These are phyloP conservation scores for Saxophila tyrrhenica DNA, from an alignment of 495 filamentous ascomycete genomes.

Conservation along the genomic window DNA sequence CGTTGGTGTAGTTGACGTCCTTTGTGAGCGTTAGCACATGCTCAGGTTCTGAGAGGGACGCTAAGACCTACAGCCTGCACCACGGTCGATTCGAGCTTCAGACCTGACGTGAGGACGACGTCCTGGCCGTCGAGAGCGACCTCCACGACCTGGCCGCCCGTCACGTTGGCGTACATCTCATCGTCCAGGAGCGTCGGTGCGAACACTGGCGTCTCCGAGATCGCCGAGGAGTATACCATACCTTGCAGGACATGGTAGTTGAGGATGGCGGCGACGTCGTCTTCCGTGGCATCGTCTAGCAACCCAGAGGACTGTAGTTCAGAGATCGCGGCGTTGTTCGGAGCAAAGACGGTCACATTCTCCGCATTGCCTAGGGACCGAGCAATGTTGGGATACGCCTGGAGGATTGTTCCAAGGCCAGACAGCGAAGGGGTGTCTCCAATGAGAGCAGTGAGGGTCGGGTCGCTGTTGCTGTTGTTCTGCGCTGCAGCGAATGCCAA, in stretches of 20 bases:
- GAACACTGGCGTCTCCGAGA: slow-evolving; percentile 37
- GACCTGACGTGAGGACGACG: slow-evolving; percentile 29
- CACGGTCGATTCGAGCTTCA: slow-evolving; percentile 26
- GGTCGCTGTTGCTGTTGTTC: slow-evolving; percentile 11
- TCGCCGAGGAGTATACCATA: slow-evolving; percentile 31
- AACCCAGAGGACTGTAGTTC: slow-evolving; percentile 23
- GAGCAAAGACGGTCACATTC: slow-evolving; percentile 56
- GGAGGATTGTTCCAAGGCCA: slow-evolving; percentile 36
- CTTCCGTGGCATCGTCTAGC: slow-evolving; percentile 20
- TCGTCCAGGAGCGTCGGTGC: slow-evolving; percentile 45
- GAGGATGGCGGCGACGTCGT: slow-evolving; percentile 37
- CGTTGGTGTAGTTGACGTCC: slow-evolving; percentile 50
- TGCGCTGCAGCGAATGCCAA: slow-evolving; percentile 25
- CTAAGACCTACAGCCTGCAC: slow-evolving; percentile 22
- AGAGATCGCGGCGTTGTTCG: slow-evolving; percentile 47
- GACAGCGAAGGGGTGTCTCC: slow-evolving; percentile 32
- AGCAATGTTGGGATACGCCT: slow-evolving; percentile 31
- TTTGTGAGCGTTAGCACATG: neutral
- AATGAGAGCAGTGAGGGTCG: slow-evolving; percentile 28
- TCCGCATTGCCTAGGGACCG: slow-evolving; percentile 30
- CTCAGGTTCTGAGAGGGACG: neutral
- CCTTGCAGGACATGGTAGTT: slow-evolving; percentile 57
- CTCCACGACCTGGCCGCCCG: slow-evolving; percentile 38
- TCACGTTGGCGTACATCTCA: slow-evolving; percentile 29
- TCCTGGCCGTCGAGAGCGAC: slow-evolving; percentile 22